A percentile compares a stretch with the other conserved stretches of the same genome.
These are phyloP conservation scores for Arabidopsis lyrata DNA, from an alignment of 441 rosid genomes.

Conservation along the genomic window DNA sequence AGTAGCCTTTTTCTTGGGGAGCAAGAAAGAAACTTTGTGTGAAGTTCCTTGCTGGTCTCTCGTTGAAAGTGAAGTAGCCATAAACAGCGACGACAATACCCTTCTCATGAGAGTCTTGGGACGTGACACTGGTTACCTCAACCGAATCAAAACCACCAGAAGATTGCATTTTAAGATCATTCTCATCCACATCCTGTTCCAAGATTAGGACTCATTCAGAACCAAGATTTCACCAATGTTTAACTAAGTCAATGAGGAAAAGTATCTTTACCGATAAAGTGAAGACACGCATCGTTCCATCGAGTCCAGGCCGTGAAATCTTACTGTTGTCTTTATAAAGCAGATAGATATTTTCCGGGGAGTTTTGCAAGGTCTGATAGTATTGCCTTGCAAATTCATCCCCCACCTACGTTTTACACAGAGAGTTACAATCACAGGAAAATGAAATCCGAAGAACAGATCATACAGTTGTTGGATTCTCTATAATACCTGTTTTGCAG, in stretches of 20 bases:
- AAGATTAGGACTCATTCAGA: slow-evolving; percentile 18
- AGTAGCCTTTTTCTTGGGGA: slow-evolving; percentile 82
- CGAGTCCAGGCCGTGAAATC: slow-evolving; percentile 74
- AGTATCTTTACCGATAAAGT: slow-evolving; percentile 62
- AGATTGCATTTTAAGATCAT: slow-evolving; percentile 63
- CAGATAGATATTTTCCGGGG: slow-evolving; percentile 63
- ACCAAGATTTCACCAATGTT: not conserved
- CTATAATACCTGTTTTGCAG: not conserved
- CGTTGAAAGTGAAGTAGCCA: slow-evolving; percentile 67
- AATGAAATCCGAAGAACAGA: not conserved
- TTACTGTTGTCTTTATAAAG: slow-evolving; percentile 74
- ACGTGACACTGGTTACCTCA: slow-evolving; percentile 63
- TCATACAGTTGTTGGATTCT: not conserved
- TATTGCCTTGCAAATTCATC: slow-evolving; percentile 72
- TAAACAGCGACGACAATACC: slow-evolving; percentile 77
- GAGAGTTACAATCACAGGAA: not conserved
- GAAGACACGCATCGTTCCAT: slow-evolving; percentile 55
- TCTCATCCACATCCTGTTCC: slow-evolving; percentile 70
- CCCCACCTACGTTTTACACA: slow-evolving; percentile 60
- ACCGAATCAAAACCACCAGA: slow-evolving; percentile 53
- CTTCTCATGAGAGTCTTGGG: slow-evolving; percentile 66
- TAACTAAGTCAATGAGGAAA: not conserved
- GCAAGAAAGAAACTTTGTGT: slow-evolving; percentile 81
- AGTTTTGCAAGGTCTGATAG: slow-evolving; percentile 65
- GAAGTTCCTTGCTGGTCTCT: slow-evolving; percentile 57